phyloP scores from a whole-genome alignment of 169 alveolate species.

The Eimeria falciformis region DNA sequence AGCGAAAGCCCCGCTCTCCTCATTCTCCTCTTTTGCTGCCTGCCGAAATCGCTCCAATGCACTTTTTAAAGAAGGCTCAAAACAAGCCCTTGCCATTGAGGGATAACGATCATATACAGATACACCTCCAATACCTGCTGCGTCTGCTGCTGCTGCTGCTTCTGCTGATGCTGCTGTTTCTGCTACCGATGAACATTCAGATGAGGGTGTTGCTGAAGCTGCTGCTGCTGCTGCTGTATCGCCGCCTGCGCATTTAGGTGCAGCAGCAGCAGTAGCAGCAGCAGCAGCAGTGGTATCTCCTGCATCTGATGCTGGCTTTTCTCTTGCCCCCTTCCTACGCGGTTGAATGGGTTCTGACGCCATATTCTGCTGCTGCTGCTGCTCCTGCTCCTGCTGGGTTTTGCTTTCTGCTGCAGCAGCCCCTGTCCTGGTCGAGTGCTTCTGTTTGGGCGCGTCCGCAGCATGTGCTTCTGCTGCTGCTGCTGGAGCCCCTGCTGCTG shows the following conservation, averaged over 20 bases:
- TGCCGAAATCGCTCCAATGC: background rate
- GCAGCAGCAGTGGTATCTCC: background rate
- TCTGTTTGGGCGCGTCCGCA: too few relatives aligned
- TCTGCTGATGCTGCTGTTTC: background rate
- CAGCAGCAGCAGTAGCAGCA: background rate
- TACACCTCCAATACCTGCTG: too few relatives aligned
- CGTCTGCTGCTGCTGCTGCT: background rate
- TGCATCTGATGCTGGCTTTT: background rate
- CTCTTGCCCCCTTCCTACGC: background rate
- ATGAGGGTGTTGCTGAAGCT: background rate
- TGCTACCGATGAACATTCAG: too few relatives aligned
- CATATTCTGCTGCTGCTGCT: too few relatives aligned
- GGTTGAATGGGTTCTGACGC: background rate
- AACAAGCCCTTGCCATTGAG: slow-evolving; percentile 6
- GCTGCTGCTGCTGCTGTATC: background rate
- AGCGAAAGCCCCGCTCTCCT: slow-evolving; percentile 1
- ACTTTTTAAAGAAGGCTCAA: background rate
- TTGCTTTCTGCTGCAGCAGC: background rate
- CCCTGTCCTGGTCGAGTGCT: too few relatives aligned
- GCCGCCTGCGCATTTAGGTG: background rate
- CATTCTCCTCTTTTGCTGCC: slow-evolving; percentile 7
- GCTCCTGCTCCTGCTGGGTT: too few relatives aligned
- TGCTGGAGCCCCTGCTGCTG: background rate
- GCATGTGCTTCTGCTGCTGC: background rate
- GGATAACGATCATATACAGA: slow-evolving; percentile 3